These are phyloP conservation scores for Henckelia pumila DNA, from an alignment of 257 asterid species.

Conservation along the genomic window DNA sequence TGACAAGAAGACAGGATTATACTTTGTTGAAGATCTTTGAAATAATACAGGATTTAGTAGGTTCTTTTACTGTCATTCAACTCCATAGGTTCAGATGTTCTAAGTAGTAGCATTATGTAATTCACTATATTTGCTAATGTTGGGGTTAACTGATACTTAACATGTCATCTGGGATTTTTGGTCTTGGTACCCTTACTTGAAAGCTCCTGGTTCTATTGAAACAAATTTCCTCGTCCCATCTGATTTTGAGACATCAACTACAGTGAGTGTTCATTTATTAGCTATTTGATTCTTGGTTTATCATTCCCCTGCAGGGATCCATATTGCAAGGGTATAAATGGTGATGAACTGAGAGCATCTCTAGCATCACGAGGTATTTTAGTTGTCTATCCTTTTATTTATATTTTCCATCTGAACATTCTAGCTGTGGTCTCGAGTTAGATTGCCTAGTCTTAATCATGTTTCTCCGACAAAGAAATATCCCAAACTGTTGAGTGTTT, in stretches of 20 bases:
- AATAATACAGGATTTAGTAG: neutral
- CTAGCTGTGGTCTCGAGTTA: neutral
- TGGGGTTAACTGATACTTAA: neutral
- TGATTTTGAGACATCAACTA: neutral
- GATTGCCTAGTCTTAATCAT: neutral
- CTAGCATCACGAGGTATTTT: conserved; percentile 68
- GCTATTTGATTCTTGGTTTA: conserved; percentile 18
- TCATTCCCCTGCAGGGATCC: conserved; percentile 62
- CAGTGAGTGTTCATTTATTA: neutral
- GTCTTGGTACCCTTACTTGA: neutral
- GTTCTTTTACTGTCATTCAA: neutral
- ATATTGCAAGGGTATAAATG: conserved; percentile 51
- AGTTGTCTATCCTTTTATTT: conserved; percentile 17
- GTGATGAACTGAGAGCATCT: conserved; percentile 66
- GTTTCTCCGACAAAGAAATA: neutral
- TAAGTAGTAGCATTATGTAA: neutral
- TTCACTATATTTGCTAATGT: neutral
- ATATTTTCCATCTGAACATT: neutral
- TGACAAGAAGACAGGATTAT: neutral
- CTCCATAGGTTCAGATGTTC: neutral
- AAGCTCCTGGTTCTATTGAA: neutral
- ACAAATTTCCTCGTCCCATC: neutral
- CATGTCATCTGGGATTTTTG: neutral
- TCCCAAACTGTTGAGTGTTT: neutral
- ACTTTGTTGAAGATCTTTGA: neutral